Evolutionary conservation across 768 basidiomycete genomes (phyloP), one percentile per base, ranked within the genome.

Genomic region (Boletus sp.): DNA sequence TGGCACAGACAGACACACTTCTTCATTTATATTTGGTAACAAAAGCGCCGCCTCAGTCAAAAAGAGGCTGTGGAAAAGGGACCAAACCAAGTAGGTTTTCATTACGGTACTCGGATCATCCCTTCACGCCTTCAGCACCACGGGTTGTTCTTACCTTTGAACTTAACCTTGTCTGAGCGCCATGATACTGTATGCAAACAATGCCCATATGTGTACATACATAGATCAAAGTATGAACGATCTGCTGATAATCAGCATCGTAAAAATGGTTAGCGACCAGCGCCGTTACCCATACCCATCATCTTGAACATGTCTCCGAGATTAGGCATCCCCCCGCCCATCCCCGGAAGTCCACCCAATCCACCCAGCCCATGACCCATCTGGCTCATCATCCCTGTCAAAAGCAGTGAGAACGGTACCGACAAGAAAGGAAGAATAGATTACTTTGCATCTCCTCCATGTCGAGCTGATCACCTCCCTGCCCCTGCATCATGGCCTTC

Each of bases 401-500:
- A 40, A 39, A 55, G 43, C 29, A 32, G 44, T 58, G 34, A 65
- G 53, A 50, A 49, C 13, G 39, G 1, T 21, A 29, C 17, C n/a
- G 54, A 47, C 17, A 51, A 34, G 40, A 52, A 55, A 29, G 39
- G 49, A 40, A 54, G 17, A 57, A 52, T 45, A 29, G 72, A 81
- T 59, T 72, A 88, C 92, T 82, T 74, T 93, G 90, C 90, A 95
- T 93, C 70, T 96, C 93, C 55, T 91, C 89, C 88, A 96, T 90
- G 65, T 94, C 93, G 49, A 87, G 76, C 66, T 93, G 85, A 64
- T 94, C 94, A 11, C 90, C 90, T 50, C 90, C 91, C 62, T 90
- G 86, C 10, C 93, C 90, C 63, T 93, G 92, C 90, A 97, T 94
- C 91, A 98, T 94, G 27, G 89, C 87, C 68, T 89, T 90, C 93